Base-by-base conservation (phyloP, 2,329 filamentous ascomycete species). In the Cadophora sp. region DNA sequence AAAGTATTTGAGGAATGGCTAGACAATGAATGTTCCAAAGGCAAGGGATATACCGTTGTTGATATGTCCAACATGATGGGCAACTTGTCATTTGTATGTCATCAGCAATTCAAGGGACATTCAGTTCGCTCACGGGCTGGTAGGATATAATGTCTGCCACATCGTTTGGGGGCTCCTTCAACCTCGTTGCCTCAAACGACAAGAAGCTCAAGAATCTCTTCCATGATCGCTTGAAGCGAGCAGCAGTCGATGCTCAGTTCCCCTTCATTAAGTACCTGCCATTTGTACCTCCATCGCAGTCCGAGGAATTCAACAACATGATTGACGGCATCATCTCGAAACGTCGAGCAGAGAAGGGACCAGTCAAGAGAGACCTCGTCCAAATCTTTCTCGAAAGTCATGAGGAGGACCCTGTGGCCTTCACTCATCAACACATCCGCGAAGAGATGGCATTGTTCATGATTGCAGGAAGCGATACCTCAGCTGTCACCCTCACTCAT, bases 381-480 rank as follows among this genome's bases (percentile, higher is more conserved):
- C 72, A 72, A 31, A 70, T 72, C 4, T 69, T 73, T 31, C 26
- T 73, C 5, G 70, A 73, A 50, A 66, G 61, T 11, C 66, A 73
- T 55, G 55, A 70, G 14, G 60, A 59, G 1, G 50, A 73, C 48
- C 69, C 70, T 11, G 56, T 63, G 1, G 34, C 56, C 2, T 73
- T 72, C 48, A 66, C 70, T 9, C 64, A 72, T 43, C 53, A 65
- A 12, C 68, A 73, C 59, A 40, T 72, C 8, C 55, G 51, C 19
- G 69, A 70, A 14, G 71, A 74, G 58, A 74, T 74, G 71, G 60
- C 60, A 2, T 27, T 74, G 14, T 73, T 74, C 26, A 72, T 74
- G 69, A 69, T 72, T 62, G 70, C 70, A 1, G 70, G 70, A 12
- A 68, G 68, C 46, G 70, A 72, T 56, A 72, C 70, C 1, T 67